Base-by-base conservation (phyloP, 148 eudicot genomes). In the Vaccinium vitisidaea region DNA sequence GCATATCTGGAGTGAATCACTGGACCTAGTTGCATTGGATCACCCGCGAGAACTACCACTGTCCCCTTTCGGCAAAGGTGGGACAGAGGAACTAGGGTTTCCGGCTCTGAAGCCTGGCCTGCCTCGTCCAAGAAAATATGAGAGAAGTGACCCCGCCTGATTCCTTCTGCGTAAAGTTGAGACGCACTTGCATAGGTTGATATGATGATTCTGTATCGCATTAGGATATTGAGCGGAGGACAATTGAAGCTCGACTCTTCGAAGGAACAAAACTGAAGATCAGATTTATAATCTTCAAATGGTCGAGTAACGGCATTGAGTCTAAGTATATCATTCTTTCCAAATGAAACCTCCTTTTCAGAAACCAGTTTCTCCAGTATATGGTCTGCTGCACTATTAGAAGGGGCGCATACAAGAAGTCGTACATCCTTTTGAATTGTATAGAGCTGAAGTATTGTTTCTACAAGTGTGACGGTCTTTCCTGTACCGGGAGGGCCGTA, bases 401-500 rank as follows among this genome's bases (percentile, higher is more conserved):
- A 97, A 87, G 99, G 90, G 69, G 99, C 98, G 88, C 99, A 97
- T 10, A 95, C 91, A 30, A 97, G 88, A 77, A 96, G 83, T 46
- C 83, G 86, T 27, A 91, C 56, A 79, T 39, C 58, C 58, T 59
- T 91, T 30, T 80, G 77, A 6, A 70, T 59, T 67, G 14, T 83
- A 69, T 94, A 94, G 23, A 97, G 84, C 84, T 97, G 98, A 59
- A 95, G 93, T 84, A 97, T 89, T 67, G 91, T 91, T 86, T 95
- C 98, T 12, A 95, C 91, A 1, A 97, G 88, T 46, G 99, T 97
- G 90, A 87, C 87, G 0, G 99, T 95, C 84, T 97, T 97, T 25
- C 99, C 99, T 36, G 99, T 97, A 58, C 99, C 99, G 11, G 99
- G 99, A 59, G 99, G 99, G 4, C 98, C 98, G 80, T 95, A 89